Evolutionary conservation across 1,284 basidiomycete genomes (phyloP).

Genomic region (Ceratobasidium sp.): DNA sequence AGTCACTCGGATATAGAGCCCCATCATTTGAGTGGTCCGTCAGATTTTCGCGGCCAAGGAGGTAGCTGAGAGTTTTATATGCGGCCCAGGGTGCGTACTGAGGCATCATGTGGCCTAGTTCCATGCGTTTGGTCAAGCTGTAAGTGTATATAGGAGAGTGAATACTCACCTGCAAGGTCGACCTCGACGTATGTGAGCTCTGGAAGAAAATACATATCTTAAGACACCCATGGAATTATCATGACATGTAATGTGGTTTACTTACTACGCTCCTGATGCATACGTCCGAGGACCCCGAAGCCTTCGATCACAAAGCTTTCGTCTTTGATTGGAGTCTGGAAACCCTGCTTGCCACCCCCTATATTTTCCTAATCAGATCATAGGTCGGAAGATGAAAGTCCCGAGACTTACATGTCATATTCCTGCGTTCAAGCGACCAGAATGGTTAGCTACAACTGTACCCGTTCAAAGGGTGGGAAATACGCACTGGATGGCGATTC

Average conservation of each 20-base stretch:
- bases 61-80: slow-evolving; percentile 42
- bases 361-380: neutral
- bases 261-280: slow-evolving; percentile 69
- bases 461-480: neutral
- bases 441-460: neutral
- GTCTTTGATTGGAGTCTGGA: slow-evolving; percentile 70
- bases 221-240: too few relatives aligned
- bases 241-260: neutral
- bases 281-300: slow-evolving; percentile 70
- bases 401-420: slow-evolving; percentile 72
- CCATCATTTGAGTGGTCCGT: slow-evolving; percentile 24
- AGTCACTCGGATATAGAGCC: slow-evolving; percentile 38
- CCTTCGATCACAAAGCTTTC: slow-evolving; percentile 77
- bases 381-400: slow-evolving; percentile 47
- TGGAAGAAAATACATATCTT: neutral
- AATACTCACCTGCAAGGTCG: slow-evolving; percentile 23
- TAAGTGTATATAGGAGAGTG: neutral
- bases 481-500: slow-evolving; percentile 63
- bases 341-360: slow-evolving; percentile 76
- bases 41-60: slow-evolving; percentile 36
- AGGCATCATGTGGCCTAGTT: slow-evolving; percentile 41
- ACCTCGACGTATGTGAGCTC: slow-evolving; percentile 41
- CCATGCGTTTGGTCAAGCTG: neutral
- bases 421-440: slow-evolving; percentile 49
- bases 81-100: slow-evolving; percentile 40